phyloP scores from a whole-genome alignment of 495 filamentous ascomycete species.

The Durotheca rogersii region DNA sequence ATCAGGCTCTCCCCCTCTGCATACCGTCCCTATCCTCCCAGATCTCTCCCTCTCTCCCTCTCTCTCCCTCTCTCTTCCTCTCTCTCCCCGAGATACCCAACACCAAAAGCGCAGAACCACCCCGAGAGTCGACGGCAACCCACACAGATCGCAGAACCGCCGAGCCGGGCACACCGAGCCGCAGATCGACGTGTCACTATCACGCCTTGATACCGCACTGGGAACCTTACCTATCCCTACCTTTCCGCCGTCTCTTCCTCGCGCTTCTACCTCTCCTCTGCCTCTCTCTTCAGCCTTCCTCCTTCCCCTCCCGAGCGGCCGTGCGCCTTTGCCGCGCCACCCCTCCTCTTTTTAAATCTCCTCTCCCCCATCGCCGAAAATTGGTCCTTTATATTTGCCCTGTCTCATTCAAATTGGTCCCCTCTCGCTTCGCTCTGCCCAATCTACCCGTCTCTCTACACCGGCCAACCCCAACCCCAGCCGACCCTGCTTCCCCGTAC shows the following conservation, averaged over 20 bases:
- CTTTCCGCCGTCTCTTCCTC: background rate
- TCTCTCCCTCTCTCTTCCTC: background rate
- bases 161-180: background rate
- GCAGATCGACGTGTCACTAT: no score
- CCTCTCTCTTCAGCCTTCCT: background rate
- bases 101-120: background rate
- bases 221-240: no score
- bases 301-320: background rate
- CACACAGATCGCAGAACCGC: background rate
- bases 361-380: constrained; percentile 8
- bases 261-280: background rate
- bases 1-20: no score
- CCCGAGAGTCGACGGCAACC: background rate
- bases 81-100: background rate
- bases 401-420: no score
- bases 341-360: constrained; percentile 19
- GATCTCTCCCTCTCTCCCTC: background rate
- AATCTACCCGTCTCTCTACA: background rate
- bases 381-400: background rate
- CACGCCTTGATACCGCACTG: no score
- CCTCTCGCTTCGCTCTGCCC: no score
- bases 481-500: background rate
- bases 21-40: no score
- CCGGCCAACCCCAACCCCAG: background rate
- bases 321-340: constrained; percentile 12